A percentile compares a stretch with the other conserved stretches of the same genome.
phyloP scores from a whole-genome alignment of 805 yeast species.

The Schwanniomyces sp. region DNA sequence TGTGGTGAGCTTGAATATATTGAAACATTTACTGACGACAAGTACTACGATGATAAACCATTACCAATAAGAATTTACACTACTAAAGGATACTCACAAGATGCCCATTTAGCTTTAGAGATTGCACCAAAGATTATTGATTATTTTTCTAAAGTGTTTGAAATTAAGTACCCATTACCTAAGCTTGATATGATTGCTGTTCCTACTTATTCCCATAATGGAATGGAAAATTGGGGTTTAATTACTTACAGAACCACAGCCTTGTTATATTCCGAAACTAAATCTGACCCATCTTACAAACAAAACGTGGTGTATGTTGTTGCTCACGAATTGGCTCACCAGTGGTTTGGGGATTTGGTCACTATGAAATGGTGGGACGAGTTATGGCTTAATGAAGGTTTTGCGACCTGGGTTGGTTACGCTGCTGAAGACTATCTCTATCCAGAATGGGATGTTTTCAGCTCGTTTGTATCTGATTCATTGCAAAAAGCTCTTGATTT shows the following conservation, averaged over 20 bases:
- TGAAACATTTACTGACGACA: slow-evolving; percentile 42
- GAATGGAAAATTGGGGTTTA: slow-evolving; percentile 91
- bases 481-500: slow-evolving; percentile 52
- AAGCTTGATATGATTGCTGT: slow-evolving; percentile 79
- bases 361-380: slow-evolving; percentile 96
- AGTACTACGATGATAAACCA: slow-evolving; percentile 36
- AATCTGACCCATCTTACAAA: slow-evolving; percentile 52
- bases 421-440: slow-evolving; percentile 64
- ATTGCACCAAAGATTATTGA: slow-evolving; percentile 52
- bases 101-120: slow-evolving; percentile 48
- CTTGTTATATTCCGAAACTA: slow-evolving; percentile 43
- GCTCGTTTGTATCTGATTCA: slow-evolving; percentile 50
- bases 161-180: slow-evolving; percentile 68
- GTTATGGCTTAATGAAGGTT: slow-evolving; percentile 86
- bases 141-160: slow-evolving; percentile 48
- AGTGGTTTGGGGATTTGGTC: slow-evolving; percentile 88
- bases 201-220: slow-evolving; percentile 78
- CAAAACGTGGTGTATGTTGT: slow-evolving; percentile 80
- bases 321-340: slow-evolving; percentile 85
- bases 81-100: slow-evolving; percentile 45
- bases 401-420: slow-evolving; percentile 85
- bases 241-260: slow-evolving; percentile 64
- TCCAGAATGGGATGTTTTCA: slow-evolving; percentile 82
- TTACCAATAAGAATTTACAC: slow-evolving; percentile 55
- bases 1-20: slow-evolving; percentile 56